phyloP scores from a whole-genome alignment of 306 rosid genomes.

The Heteromeles arbutifolia region DNA sequence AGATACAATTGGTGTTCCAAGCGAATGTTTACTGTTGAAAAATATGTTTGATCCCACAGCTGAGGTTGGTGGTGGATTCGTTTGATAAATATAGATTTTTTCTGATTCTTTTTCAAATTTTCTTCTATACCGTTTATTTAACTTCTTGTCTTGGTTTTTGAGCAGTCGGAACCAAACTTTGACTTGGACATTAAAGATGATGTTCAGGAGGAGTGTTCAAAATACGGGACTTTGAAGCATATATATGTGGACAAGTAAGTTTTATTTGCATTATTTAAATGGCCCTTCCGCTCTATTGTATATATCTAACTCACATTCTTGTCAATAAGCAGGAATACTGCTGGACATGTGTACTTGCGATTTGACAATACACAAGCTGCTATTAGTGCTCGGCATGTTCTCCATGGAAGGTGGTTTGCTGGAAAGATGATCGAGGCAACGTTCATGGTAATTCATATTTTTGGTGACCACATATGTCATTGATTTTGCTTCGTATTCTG shows the following conservation, averaged over 20 bases:
- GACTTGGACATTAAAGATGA: slow-evolving; percentile 90
- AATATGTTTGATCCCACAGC: slow-evolving; percentile 89
- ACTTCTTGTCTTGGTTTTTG: neutral
- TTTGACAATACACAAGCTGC: slow-evolving; percentile 70
- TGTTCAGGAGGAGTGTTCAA: slow-evolving; percentile 82
- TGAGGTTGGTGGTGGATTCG: slow-evolving; percentile 51
- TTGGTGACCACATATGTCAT: neutral
- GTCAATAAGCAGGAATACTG: slow-evolving; percentile 53
- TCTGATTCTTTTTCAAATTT: slow-evolving; percentile 1
- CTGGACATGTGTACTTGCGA: slow-evolving; percentile 62
- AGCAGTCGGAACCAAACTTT: slow-evolving; percentile 75
- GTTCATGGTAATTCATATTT: slow-evolving; percentile 51
- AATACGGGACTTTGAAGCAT: slow-evolving; percentile 70
- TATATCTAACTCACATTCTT: neutral
- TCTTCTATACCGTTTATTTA: neutral
- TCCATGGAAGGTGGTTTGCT: slow-evolving; percentile 99
- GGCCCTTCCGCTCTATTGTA: neutral
- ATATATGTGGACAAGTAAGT: slow-evolving; percentile 81
- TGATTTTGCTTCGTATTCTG: neutral
- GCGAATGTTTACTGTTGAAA: slow-evolving; percentile 75
- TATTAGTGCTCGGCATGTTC: slow-evolving; percentile 61
- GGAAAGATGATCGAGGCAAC: slow-evolving; percentile 93
- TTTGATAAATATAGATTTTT: neutral
- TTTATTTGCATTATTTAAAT: neutral
- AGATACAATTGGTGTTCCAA: slow-evolving; percentile 74